Evolutionary conservation across 23 red algal genomes (phyloP).

Genomic region (Agarophyton chilense): DNA sequence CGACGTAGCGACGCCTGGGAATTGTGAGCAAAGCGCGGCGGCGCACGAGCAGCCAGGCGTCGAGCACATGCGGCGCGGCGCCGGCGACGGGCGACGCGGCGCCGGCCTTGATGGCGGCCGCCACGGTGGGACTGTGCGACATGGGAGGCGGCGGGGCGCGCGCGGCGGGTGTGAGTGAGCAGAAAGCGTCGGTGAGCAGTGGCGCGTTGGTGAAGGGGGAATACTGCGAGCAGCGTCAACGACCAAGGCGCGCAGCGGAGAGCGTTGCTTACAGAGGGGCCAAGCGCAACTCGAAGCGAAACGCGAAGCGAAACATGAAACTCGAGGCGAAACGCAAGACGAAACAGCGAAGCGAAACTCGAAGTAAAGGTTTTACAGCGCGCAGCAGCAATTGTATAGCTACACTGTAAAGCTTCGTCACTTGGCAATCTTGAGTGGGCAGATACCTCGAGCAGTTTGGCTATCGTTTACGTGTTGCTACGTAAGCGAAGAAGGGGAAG

Average conservation of each 20-base stretch:
- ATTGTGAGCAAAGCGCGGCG: conserved; percentile 41
- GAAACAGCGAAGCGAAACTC: not conserved
- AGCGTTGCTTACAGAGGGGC: not conserved
- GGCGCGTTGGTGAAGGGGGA: not conserved
- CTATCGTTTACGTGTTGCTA: too few species aligned
- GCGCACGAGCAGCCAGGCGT: conserved; percentile 42
- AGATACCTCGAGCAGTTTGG: too few species aligned
- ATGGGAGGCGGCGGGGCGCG: not conserved
- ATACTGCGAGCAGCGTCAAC: not conserved
- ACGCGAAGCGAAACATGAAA: not conserved
- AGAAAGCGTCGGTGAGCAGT: not conserved
- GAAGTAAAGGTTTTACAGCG: not conserved
- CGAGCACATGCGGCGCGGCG: conserved; percentile 14
- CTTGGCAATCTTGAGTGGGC: too few species aligned
- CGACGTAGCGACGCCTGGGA: conserved; percentile 54
- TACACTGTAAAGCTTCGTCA: too few species aligned
- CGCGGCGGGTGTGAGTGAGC: not conserved
- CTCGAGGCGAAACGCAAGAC: not conserved
- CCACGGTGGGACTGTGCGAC: conserved; percentile 4
- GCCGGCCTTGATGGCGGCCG: conserved; percentile 61
- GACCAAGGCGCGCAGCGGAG: too few species aligned
- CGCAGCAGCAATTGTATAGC: too few species aligned
- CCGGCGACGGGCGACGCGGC: conserved; percentile 48
- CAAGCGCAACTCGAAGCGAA: too few species aligned
- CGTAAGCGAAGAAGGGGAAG: too few species aligned